Conservation (phyloP, 176 grass and related monocot genomes). For the Oryza meridionalis region DNA sequence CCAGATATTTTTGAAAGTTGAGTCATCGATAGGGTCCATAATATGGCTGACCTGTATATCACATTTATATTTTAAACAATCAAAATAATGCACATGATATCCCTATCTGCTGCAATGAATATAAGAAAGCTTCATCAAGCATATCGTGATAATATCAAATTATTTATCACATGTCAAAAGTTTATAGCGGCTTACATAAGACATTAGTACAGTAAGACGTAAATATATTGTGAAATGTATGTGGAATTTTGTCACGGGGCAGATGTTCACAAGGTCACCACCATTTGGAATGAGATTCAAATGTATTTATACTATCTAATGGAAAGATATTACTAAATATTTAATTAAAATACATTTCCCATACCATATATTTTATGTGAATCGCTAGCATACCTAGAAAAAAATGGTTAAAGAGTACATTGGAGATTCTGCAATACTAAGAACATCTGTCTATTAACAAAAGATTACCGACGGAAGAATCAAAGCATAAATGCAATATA, state of each 20-base stretch:
- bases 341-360: background rate
- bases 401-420: background rate
- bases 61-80: constrained; percentile 36
- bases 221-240: constrained; percentile 6
- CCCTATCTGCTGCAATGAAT: background rate
- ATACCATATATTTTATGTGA: background rate
- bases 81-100: constrained; percentile 22
- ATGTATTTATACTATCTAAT: constrained; percentile 1
- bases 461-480: background rate
- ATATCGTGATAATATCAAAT: constrained; percentile 22
- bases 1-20: constrained; percentile 94
- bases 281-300: background rate
- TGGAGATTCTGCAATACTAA: background rate
- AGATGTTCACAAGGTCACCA: background rate
- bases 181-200: constrained; percentile 27
- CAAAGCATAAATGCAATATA: constrained; percentile 18
- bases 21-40: constrained; percentile 78
- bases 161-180: constrained; percentile 16
- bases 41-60: constrained; percentile 77
- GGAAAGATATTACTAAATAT: constrained; percentile 1
- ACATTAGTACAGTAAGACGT: background rate
- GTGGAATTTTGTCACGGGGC: background rate
- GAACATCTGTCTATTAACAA: background rate
- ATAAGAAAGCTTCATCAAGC: constrained; percentile 26
- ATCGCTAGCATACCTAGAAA: constrained; percentile 2